Conservation (phyloP, 1,284 basidiomycete species). For the Austroboletus rostrupii region DNA sequence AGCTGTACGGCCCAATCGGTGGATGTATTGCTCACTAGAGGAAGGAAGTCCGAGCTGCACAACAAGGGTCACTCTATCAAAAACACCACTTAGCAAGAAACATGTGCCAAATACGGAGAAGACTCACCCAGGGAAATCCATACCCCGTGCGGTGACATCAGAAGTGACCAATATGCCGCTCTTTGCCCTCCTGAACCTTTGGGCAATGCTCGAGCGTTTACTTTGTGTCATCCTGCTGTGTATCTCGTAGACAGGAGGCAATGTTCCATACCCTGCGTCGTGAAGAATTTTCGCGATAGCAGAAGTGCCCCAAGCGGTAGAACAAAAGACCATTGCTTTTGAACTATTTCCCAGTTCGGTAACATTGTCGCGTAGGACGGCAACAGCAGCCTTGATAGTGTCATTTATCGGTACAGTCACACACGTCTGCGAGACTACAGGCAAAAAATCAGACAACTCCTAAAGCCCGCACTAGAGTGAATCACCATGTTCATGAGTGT, state of each 20-base stretch:
- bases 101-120: conserved; percentile 46
- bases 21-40: conserved; percentile 81
- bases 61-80: conserved; percentile 50
- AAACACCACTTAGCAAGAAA: conserved; percentile 5
- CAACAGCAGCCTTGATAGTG: conserved; percentile 41
- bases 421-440: conserved; percentile 48
- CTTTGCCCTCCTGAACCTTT: conserved; percentile 45
- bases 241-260: conserved; percentile 41
- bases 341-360: conserved; percentile 26
- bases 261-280: conserved; percentile 26
- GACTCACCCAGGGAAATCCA: conserved; percentile 79
- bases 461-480: not conserved
- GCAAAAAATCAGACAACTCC: not conserved
- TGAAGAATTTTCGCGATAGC: conserved; percentile 49
- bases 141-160: conserved; percentile 88
- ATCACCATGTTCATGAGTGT: conserved; percentile 62
- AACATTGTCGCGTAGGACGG: conserved; percentile 34
- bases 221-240: conserved; percentile 47
- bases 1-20: conserved; percentile 89
- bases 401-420: conserved; percentile 42
- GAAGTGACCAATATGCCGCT: conserved; percentile 73
- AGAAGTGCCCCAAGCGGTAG: conserved; percentile 63
- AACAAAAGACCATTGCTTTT: conserved; percentile 59
- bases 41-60: conserved; percentile 76
- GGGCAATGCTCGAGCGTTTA: conserved; percentile 44